phyloP scores from a whole-genome alignment of 148 eudicot species.

The Vaccinium vitisidaea region DNA sequence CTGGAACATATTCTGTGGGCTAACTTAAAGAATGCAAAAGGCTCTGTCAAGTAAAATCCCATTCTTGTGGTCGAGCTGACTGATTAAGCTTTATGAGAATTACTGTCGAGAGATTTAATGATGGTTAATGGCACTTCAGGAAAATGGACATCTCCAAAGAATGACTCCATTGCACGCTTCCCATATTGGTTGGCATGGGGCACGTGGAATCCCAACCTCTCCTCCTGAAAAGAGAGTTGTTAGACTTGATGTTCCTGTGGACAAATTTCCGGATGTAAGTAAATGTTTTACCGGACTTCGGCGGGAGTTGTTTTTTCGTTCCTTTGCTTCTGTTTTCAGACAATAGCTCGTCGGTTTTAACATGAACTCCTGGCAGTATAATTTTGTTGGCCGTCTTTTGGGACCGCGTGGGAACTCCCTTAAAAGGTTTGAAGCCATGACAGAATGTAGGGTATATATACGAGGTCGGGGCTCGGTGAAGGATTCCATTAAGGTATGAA shows the following conservation, averaged over 20 bases:
- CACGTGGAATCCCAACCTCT: slow-evolving; percentile 31
- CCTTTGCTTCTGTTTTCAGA: not conserved
- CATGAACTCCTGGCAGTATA: slow-evolving; percentile 35
- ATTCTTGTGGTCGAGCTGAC: not conserved
- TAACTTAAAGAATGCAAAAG: not conserved
- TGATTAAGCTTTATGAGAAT: not conserved
- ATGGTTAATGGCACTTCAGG: slow-evolving; percentile 22
- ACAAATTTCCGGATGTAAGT: slow-evolving; percentile 49
- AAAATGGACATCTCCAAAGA: slow-evolving; percentile 36
- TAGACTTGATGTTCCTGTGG: slow-evolving; percentile 53
- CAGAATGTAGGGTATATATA: slow-evolving; percentile 46
- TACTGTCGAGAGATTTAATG: not conserved
- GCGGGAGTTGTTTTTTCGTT: not conserved
- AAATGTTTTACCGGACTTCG: not conserved
- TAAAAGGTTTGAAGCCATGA: slow-evolving; percentile 50
- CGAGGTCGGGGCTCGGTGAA: slow-evolving; percentile 56
- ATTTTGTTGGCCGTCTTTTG: slow-evolving; percentile 54
- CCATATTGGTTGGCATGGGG: slow-evolving; percentile 34
- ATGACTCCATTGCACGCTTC: slow-evolving; percentile 41
- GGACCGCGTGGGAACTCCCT: slow-evolving; percentile 58
- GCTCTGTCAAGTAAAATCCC: not conserved
- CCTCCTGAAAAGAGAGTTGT: slow-evolving; percentile 43
- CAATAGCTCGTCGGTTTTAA: slow-evolving; percentile 4
- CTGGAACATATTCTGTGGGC: not conserved
- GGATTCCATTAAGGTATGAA: slow-evolving; percentile 45